A percentile compares a stretch with the other conserved stretches of the same genome.
phyloP scores from a whole-genome alignment of 2,329 filamentous ascomycete species.

The Diaporthe sp. region DNA sequence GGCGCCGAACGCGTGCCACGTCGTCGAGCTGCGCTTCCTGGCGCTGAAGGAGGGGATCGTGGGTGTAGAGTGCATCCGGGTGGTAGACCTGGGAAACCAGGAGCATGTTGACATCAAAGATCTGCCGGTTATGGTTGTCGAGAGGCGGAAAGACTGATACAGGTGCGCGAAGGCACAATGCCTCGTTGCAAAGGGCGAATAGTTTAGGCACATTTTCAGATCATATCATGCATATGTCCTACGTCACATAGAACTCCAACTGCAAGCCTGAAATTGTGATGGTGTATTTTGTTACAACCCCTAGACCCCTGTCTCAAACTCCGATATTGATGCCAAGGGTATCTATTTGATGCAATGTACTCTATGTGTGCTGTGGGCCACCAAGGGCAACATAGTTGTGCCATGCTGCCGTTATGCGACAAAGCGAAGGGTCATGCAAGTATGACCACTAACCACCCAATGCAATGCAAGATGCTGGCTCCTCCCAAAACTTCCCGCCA shows the following conservation, averaged over 20 bases:
- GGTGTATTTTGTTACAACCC: not conserved
- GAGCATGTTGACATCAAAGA: constrained; percentile 85
- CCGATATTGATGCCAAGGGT: constrained; percentile 6
- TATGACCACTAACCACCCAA: not conserved
- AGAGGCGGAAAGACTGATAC: constrained; percentile 45
- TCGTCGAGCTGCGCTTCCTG: constrained; percentile 79
- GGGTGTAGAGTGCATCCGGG: constrained; percentile 78
- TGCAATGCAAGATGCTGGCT: not conserved
- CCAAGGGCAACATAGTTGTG: not conserved
- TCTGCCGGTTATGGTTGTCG: constrained; percentile 77
- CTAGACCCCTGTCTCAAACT: no score
- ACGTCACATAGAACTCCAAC: not conserved
- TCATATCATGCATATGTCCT: not conserved
- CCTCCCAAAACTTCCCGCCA: not conserved
- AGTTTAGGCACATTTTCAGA: not conserved
- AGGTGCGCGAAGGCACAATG: not conserved
- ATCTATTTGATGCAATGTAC: constrained; percentile 33
- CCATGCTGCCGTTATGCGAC: not conserved
- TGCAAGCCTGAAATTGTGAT: not conserved
- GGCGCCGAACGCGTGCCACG: constrained; percentile 79
- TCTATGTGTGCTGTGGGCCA: constrained; percentile 28
- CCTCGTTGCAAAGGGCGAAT: not conserved
- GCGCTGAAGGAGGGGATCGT: constrained; percentile 77
- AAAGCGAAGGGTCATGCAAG: not conserved
- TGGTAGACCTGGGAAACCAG: constrained; percentile 80